Evolutionary conservation across 2,329 filamentous ascomycete genomes (phyloP).

Genomic region (Fusarium ambrosium): DNA sequence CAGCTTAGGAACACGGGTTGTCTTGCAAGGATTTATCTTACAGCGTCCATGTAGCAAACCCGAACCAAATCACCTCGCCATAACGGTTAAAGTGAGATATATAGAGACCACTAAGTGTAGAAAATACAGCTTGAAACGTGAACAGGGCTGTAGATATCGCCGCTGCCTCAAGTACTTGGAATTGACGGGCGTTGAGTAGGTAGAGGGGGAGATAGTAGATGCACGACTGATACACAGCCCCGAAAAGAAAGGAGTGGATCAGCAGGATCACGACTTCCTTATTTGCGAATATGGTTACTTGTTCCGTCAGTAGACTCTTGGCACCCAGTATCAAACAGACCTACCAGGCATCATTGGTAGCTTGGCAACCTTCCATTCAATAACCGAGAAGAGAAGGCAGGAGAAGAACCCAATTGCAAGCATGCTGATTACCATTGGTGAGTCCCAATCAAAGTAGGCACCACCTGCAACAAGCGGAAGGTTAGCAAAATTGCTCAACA

Average conservation of each 20-base stretch:
- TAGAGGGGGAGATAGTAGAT: background rate
- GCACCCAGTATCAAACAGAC: too few species aligned
- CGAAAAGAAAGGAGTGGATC: background rate
- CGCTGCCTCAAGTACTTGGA: background rate
- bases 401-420: background rate
- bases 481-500: too few species aligned
- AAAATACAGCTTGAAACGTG: background rate
- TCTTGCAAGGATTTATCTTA: background rate
- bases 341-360: background rate
- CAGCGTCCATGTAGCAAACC: background rate
- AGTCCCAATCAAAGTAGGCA: background rate
- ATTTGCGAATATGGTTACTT: background rate
- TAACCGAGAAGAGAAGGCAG: background rate
- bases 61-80: background rate
- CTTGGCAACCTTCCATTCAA: conserved; percentile 3
- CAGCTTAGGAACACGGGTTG: background rate
- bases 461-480: too few species aligned
- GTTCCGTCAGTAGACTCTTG: too few species aligned
- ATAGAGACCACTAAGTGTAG: background rate
- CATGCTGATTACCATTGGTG: background rate
- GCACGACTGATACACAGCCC: background rate
- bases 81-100: conserved; percentile 1
- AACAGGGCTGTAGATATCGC: background rate
- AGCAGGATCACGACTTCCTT: background rate
- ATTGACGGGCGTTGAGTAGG: background rate